A percentile compares a stretch with the other conserved stretches of the same genome.
Evolutionary conservation across 2,329 filamentous ascomycete species (phyloP).

Genomic region (Aspergillus spinulosporus): DNA sequence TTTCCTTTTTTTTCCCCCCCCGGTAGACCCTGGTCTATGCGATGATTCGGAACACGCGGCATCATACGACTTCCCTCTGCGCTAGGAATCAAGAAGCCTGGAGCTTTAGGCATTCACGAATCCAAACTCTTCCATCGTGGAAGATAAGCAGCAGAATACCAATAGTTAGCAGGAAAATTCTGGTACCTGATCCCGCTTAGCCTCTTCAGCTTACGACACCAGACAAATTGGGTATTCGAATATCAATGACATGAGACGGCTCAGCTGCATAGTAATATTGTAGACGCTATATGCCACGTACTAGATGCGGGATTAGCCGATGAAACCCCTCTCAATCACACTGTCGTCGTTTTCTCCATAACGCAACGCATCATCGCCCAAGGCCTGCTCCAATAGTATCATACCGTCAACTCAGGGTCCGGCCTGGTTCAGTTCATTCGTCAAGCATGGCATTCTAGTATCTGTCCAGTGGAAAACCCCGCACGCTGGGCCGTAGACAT

Average conservation of each 20-base stretch:
- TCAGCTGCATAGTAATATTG: not conserved
- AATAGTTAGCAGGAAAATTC: not conserved
- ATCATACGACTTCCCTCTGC: not conserved
- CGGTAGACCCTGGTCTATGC: not conserved
- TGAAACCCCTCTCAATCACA: too few relatives aligned
- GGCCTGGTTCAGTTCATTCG: too few relatives aligned
- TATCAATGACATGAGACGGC: not conserved
- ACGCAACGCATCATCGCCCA: too few relatives aligned
- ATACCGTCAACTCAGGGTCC: too few relatives aligned
- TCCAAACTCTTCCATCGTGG: not conserved
- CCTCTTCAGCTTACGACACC: too few relatives aligned
- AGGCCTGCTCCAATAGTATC: too few relatives aligned
- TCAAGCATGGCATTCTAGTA: too few relatives aligned
- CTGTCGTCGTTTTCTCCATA: too few relatives aligned
- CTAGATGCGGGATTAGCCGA: too few relatives aligned
- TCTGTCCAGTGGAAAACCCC: too few relatives aligned
- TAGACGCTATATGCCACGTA: not conserved
- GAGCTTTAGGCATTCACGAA: conserved; percentile 1
- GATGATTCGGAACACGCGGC: not conserved
- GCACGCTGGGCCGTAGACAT: too few relatives aligned
- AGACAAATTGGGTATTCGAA: not conserved
- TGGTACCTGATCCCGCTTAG: not conserved
- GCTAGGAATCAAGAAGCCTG: not conserved
- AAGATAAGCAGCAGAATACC: not conserved
- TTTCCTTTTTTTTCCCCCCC: not conserved